A percentile compares a stretch with the other conserved stretches of the same genome.
These are phyloP conservation scores for Phoma sp. DNA, from an alignment of 2,329 filamentous ascomycete genomes.

Conservation along the genomic window DNA sequence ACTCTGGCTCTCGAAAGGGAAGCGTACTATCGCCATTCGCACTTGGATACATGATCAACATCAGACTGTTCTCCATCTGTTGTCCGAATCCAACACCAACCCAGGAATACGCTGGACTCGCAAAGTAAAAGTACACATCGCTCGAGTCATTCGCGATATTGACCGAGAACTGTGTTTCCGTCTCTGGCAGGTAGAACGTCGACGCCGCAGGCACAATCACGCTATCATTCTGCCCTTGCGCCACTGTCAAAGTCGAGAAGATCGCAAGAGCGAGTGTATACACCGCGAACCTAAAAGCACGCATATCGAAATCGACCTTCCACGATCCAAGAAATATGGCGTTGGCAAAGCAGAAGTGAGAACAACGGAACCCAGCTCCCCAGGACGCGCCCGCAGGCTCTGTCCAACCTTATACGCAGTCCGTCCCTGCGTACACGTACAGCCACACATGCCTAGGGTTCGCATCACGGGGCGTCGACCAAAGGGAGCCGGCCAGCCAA, in stretches of 20 bases:
- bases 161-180: slow-evolving; percentile 47
- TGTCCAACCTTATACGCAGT: slow-evolving; percentile 9
- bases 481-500: no score
- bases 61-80: slow-evolving; percentile 53
- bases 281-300: not conserved
- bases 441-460: not conserved
- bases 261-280: not conserved
- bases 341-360: no score
- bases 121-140: slow-evolving; percentile 47
- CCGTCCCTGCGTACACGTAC: not conserved
- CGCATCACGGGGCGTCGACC: not conserved
- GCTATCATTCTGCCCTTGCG: slow-evolving; percentile 24
- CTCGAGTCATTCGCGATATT: slow-evolving; percentile 42
- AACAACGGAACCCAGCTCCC: not conserved
- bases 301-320: slow-evolving; percentile 3
- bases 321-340: no score
- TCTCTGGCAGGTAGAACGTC: slow-evolving; percentile 42
- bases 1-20: no score
- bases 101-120: slow-evolving; percentile 52
- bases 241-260: not conserved
- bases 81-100: slow-evolving; percentile 54
- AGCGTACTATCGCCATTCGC: slow-evolving; percentile 41
- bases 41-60: slow-evolving; percentile 55
- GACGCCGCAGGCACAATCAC: slow-evolving; percentile 28
- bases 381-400: not conserved